Base-by-base conservation (phyloP, 2,329 filamentous ascomycete species). In the Colletotrichum scovillei region DNA sequence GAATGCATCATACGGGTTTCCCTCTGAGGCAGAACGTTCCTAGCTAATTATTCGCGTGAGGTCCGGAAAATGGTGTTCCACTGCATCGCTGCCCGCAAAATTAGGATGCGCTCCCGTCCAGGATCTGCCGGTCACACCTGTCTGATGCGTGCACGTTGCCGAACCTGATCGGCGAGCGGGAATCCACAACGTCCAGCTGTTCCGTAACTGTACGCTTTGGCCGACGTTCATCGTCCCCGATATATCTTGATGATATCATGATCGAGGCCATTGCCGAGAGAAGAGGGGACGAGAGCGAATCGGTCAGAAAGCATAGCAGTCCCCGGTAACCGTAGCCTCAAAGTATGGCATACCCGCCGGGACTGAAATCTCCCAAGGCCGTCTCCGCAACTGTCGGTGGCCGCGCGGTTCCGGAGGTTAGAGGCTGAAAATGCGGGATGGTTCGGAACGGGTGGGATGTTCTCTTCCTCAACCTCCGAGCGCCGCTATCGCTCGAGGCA, bases 41-140 rank as follows among this genome's bases (percentile, higher is more conserved):
- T 57, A 11, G 38, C 14, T 42, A 19, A 7, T 7, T 5, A 6
- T 58, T 19, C 19, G 35, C 46, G 42, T 22, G 42, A 24, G 42
- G 30, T 19, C 63, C n/a, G n/a, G 24, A 30, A 35, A 26, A 35
- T 24, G 22, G 49, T 16, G 38, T 67, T 60, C 60, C 63, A 60
- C 56, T 56, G 67, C 63, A 67, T 35, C 46, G 19, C 30, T 55
- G 42, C 63, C 63, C 55, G 63, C 46, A 71, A 71, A 67, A 67
- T 67, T 60, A 46, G 63, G 63, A 56, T 71, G 67, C 68, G 56
- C 63, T 67, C 55, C 56, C 56, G 68, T 53, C 55, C 19, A 38
- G 68, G 42, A 46, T 60, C 55, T 67, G 63, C 56, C 53, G 42
- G 63, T 42, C 32, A 55, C 56, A 32, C 22, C 55, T 55, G 38